Evolutionary conservation across 2,329 filamentous ascomycete genomes (phyloP).

Genomic region (Aspergillus fischeri): DNA sequence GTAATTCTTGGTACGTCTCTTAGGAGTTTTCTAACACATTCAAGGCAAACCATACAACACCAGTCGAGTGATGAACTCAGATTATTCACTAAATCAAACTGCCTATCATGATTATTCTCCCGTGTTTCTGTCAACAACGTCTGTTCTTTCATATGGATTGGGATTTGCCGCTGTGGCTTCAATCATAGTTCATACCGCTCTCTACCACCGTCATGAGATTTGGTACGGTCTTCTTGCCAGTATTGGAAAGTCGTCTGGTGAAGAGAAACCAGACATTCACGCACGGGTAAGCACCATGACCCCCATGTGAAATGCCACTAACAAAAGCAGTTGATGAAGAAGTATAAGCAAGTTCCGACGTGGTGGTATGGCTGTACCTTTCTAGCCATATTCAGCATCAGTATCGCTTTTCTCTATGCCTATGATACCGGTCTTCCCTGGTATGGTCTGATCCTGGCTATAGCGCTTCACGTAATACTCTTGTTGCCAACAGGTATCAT

Average conservation of each 20-base stretch:
- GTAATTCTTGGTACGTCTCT: neutral
- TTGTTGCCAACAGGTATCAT: conserved; percentile 17
- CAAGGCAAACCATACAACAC: conserved; percentile 22
- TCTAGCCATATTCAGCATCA: conserved; percentile 44
- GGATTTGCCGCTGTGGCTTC: conserved; percentile 65
- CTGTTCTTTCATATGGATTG: conserved; percentile 62
- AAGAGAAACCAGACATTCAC: conserved; percentile 45
- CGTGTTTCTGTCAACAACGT: conserved; percentile 65
- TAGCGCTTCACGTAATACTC: conserved; percentile 11
- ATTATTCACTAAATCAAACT: conserved; percentile 25
- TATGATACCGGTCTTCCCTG: conserved; percentile 40
- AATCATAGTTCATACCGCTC: conserved; percentile 58
- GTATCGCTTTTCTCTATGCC: conserved; percentile 30
- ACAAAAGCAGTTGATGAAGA: conserved; percentile 41
- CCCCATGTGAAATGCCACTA: neutral
- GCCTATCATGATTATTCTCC: conserved; percentile 26
- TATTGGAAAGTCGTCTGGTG: conserved; percentile 50
- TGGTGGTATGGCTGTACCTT: conserved; percentile 52
- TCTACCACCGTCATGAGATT: conserved; percentile 61
- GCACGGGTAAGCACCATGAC: conserved; percentile 31
- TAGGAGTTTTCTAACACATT: neutral
- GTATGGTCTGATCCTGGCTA: conserved; percentile 15
- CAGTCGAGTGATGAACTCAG: conserved; percentile 19
- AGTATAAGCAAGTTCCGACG: conserved; percentile 50
- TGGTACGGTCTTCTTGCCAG: conserved; percentile 47